Evolutionary conservation across 257 asterid species (phyloP).

Genomic region (Fraxinus quadrangulata): DNA sequence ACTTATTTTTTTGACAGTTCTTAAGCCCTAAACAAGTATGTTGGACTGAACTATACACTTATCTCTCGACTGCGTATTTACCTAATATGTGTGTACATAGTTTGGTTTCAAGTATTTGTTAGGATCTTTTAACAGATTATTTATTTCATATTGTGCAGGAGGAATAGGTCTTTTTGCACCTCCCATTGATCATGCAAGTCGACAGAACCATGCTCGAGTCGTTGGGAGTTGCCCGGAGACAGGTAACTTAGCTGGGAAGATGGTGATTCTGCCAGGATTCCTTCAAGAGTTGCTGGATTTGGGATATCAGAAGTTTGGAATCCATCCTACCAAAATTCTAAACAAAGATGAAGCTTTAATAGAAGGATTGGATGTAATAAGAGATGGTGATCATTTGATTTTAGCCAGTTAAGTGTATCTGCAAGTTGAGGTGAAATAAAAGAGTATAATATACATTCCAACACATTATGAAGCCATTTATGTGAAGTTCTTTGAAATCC

Average conservation of each 20-base stretch:
- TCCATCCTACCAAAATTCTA: conserved; percentile 40
- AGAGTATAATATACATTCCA: background rate
- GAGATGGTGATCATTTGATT: conserved; percentile 72
- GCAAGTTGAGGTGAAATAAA: background rate
- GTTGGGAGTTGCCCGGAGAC: conserved; percentile 61
- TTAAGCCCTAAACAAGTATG: too few relatives aligned
- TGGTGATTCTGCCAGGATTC: conserved; percentile 53
- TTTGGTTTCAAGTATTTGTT: too few relatives aligned
- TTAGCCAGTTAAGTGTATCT: conserved; percentile 36
- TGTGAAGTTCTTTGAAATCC: background rate
- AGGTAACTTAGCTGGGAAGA: conserved; percentile 48
- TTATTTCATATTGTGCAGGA: conserved; percentile 16
- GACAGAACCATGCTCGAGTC: conserved; percentile 43
- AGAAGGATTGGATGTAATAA: conserved; percentile 48
- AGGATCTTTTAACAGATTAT: too few relatives aligned
- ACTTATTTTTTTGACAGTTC: too few relatives aligned
- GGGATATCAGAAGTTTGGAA: conserved; percentile 46
- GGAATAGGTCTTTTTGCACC: conserved; percentile 21
- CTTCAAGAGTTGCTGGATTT: conserved; percentile 55
- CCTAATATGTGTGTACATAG: too few relatives aligned
- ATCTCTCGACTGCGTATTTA: too few relatives aligned
- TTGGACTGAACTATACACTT: too few relatives aligned
- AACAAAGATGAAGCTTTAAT: conserved; percentile 55
- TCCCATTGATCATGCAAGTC: conserved; percentile 4
- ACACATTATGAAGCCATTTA: too few relatives aligned